Evolutionary conservation across 345 rosid genomes (phyloP).

Genomic region (Viola odorata): DNA sequence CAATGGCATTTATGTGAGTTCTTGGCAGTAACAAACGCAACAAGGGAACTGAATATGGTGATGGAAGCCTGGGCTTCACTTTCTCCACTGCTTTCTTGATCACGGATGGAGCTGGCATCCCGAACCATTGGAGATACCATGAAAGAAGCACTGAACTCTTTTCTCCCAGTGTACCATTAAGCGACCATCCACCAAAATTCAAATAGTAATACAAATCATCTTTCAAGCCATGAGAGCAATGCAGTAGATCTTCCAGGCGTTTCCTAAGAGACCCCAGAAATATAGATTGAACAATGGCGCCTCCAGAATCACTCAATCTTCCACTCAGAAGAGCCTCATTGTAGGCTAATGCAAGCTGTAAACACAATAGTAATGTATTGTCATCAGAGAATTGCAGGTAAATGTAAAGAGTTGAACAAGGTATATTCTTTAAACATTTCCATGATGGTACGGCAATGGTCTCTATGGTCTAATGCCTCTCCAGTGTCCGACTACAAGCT

Average conservation of each 20-base stretch:
- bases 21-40: conserved; percentile 63
- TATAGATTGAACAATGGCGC: conserved; percentile 62
- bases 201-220: conserved; percentile 41
- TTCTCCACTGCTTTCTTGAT: conserved; percentile 41
- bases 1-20: conserved; percentile 47
- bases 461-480: no score
- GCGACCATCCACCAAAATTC: conserved; percentile 62
- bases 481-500: no score
- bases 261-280: conserved; percentile 64
- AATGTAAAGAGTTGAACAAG: no score
- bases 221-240: conserved; percentile 32
- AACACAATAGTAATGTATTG: conserved; percentile 6
- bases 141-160: conserved; percentile 45
- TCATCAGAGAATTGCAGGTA: neutral
- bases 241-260: conserved; percentile 62
- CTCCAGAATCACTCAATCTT: conserved; percentile 49
- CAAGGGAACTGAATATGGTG: conserved; percentile 45
- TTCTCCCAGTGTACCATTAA: conserved; percentile 21
- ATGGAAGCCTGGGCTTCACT: conserved; percentile 38
- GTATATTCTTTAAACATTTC: no score
- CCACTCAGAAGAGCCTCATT: conserved; percentile 67
- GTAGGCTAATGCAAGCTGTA: conserved; percentile 78
- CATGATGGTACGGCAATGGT: no score
- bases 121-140: conserved; percentile 82
- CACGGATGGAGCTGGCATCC: conserved; percentile 54